Evolutionary conservation across 345 rosid species (phyloP).

Genomic region (Angophora floribunda): DNA sequence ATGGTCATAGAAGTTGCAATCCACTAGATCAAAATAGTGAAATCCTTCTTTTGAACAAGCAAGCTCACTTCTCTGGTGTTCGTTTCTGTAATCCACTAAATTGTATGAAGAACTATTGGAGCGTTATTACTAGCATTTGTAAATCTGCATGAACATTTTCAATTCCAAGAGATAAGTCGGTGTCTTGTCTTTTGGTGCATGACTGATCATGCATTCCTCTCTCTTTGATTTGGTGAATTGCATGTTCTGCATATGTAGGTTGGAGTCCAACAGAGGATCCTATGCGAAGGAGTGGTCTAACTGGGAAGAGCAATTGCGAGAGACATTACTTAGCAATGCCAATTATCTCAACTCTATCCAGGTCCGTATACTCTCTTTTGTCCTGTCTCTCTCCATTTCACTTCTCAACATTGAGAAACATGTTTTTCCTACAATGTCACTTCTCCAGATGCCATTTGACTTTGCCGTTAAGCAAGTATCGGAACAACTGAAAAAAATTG

Average conservation of each 20-base stretch:
- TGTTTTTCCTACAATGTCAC: background rate
- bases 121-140: background rate
- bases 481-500: slow-evolving; percentile 60
- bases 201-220: background rate
- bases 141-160: background rate
- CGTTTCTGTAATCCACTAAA: background rate
- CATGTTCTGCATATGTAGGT: slow-evolving; percentile 23
- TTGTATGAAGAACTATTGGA: background rate
- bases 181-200: background rate
- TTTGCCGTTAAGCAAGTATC: slow-evolving; percentile 54
- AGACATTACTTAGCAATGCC: slow-evolving; percentile 29
- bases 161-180: background rate
- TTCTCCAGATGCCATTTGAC: slow-evolving; percentile 72
- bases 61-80: background rate
- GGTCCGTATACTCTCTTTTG: slow-evolving; percentile 17
- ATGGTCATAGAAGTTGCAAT: background rate
- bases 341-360: slow-evolving; percentile 67
- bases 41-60: background rate
- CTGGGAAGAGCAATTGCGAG: slow-evolving; percentile 78
- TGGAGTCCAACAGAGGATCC: slow-evolving; percentile 71
- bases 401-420: background rate
- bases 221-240: background rate
- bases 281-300: slow-evolving; percentile 69
- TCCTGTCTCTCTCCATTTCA: background rate
- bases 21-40: background rate